These are phyloP conservation scores for Cryptococcus maquisensis DNA, from an alignment of 1,284 basidiomycete genomes.

Conservation along the genomic window DNA sequence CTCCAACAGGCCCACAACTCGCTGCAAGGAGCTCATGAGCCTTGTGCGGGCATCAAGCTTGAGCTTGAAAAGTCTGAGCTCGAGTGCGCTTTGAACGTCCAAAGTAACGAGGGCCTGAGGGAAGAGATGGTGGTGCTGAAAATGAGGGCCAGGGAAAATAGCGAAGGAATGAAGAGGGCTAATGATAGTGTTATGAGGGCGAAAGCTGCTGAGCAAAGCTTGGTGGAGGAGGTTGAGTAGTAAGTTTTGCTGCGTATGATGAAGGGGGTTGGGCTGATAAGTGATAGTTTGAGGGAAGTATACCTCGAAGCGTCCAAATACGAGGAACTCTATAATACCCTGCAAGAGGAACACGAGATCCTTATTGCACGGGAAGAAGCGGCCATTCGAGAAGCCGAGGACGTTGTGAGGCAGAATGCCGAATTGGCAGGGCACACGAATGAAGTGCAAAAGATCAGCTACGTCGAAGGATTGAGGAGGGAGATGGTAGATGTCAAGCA, in stretches of 20 bases:
- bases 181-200: constrained; percentile 24
- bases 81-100: constrained; percentile 2
- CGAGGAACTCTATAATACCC: constrained; percentile 20
- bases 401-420: constrained; percentile 25
- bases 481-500: constrained; percentile 34
- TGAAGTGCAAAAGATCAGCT: constrained; percentile 33
- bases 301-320: constrained; percentile 14
- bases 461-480: constrained; percentile 31
- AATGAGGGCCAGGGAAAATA: constrained; percentile 13
- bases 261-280: background rate
- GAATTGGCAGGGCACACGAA: constrained; percentile 28
- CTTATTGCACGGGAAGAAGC: constrained; percentile 21
- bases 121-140: constrained; percentile 13
- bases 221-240: constrained; percentile 37
- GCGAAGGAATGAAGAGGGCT: constrained; percentile 25
- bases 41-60: constrained; percentile 8
- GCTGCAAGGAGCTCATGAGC: constrained; percentile 12
- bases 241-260: constrained; percentile 17
- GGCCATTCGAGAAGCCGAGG: constrained; percentile 26
- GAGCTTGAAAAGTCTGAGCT: background rate
- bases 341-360: constrained; percentile 19
- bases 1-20: constrained; percentile 7
- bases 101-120: constrained; percentile 8
- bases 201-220: constrained; percentile 27
- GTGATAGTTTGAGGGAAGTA: constrained; percentile 21